These are phyloP conservation scores for Irpex lacteus DNA, from an alignment of 1,284 basidiomycete species.

Conservation along the genomic window DNA sequence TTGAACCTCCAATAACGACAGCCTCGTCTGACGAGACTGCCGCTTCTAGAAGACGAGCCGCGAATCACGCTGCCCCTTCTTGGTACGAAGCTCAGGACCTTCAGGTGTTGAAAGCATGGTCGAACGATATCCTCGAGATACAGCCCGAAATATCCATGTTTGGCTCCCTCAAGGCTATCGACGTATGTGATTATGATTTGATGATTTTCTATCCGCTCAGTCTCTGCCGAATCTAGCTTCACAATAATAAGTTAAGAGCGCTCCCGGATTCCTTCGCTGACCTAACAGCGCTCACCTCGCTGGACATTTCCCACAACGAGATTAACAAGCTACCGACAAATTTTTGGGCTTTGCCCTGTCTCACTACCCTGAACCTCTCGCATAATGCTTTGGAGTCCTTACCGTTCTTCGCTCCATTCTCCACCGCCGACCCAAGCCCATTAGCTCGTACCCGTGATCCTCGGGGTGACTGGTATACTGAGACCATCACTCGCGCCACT, in stretches of 20 bases:
- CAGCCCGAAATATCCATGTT: constrained; percentile 80
- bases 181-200: constrained; percentile 44
- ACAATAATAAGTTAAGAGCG: constrained; percentile 61
- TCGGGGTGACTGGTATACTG: constrained; percentile 54
- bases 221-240: constrained; percentile 44
- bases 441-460: constrained; percentile 26
- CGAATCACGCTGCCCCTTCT: constrained; percentile 43
- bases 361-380: constrained; percentile 65
- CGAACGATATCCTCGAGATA: constrained; percentile 72
- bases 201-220: background rate
- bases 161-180: constrained; percentile 72
- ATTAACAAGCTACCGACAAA: constrained; percentile 58
- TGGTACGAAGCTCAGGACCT: constrained; percentile 83
- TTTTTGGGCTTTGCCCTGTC: constrained; percentile 64
- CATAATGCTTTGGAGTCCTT: constrained; percentile 62
- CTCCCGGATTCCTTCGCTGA: constrained; percentile 67
- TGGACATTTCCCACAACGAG: constrained; percentile 72
- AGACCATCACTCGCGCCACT: constrained; percentile 56
- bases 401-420: constrained; percentile 61
- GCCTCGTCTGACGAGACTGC: constrained; percentile 25
- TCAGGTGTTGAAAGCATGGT: constrained; percentile 68
- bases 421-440: constrained; percentile 17
- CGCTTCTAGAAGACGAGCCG: constrained; percentile 12
- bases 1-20: constrained; percentile 53
- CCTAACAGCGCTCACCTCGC: constrained; percentile 53